phyloP scores from a whole-genome alignment of 164 flowering plant genomes.

The Magnolia officinalis region DNA sequence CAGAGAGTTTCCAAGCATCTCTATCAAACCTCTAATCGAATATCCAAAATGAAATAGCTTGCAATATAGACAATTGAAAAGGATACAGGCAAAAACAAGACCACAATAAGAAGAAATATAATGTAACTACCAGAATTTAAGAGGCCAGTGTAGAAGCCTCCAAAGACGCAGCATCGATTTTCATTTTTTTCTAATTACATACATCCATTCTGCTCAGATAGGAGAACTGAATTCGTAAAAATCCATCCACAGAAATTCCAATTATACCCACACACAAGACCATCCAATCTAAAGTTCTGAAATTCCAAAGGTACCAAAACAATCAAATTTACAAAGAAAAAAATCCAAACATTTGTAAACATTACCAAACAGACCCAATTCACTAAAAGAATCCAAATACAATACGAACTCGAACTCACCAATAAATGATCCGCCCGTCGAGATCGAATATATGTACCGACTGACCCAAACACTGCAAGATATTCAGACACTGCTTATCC shows the following conservation, averaged over 20 bases:
- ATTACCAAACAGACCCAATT: neutral
- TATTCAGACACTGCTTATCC: slow-evolving; percentile 67
- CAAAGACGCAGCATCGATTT: neutral
- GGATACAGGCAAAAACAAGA: neutral
- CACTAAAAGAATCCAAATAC: neutral
- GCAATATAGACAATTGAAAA: neutral
- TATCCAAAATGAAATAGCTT: neutral
- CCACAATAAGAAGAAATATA: neutral
- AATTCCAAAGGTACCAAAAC: neutral
- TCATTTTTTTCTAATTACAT: neutral
- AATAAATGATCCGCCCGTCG: slow-evolving; percentile 52
- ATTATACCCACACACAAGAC: neutral
- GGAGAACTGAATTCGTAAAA: neutral
- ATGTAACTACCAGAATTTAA: too few species aligned
- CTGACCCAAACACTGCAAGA: slow-evolving; percentile 92
- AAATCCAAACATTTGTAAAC: neutral
- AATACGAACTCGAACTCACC: slow-evolving; percentile 41
- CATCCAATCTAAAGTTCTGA: neutral
- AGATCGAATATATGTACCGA: slow-evolving; percentile 81
- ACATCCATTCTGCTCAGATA: neutral
- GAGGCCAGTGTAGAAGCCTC: neutral
- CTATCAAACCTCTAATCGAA: neutral
- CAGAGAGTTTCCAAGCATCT: neutral
- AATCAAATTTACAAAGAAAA: neutral
- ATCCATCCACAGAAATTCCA: neutral